These are phyloP conservation scores for Kodamaea anthophila DNA, from an alignment of 1,139 yeast species.

Conservation along the genomic window DNA sequence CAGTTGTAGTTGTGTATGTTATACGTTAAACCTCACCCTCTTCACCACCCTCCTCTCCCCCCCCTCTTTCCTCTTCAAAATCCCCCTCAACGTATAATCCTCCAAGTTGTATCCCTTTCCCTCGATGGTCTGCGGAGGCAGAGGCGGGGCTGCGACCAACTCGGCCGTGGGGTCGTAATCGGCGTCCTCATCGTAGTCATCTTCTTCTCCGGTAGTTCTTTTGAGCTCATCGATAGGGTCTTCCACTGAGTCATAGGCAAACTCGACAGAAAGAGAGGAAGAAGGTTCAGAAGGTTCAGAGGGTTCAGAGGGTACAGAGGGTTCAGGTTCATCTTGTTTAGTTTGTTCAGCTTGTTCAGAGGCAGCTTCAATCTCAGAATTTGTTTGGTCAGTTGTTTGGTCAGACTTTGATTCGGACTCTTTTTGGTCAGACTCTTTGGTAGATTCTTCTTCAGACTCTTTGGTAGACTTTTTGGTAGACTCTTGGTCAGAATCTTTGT, in stretches of 20 bases:
- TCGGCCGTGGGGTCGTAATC: conserved; percentile 7
- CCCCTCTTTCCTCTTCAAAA: conserved; percentile 14
- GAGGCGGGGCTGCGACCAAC: conserved; percentile 7
- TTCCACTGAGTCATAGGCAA: not conserved
- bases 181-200: conserved; percentile 8
- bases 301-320: not conserved
- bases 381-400: no score
- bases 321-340: no score
- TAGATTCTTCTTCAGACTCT: not conserved
- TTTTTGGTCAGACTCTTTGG: not conserved
- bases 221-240: conserved; percentile 6
- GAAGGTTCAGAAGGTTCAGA: not conserved
- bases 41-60: conserved; percentile 14
- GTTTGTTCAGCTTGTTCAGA: no score
- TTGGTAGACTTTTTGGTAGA: not conserved
- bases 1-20: conserved; percentile 2
- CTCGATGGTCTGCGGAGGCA: conserved; percentile 6
- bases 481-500: conserved; percentile 1
- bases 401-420: no score
- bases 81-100: conserved; percentile 10
- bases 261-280: not conserved
- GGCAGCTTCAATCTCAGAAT: no score
- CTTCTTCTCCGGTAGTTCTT: conserved; percentile 3
- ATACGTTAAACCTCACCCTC: conserved; percentile 23
- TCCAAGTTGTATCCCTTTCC: conserved; percentile 6